Evolutionary conservation across 1,139 yeast species (phyloP).

Genomic region (Debaryomyces singareniensis): DNA sequence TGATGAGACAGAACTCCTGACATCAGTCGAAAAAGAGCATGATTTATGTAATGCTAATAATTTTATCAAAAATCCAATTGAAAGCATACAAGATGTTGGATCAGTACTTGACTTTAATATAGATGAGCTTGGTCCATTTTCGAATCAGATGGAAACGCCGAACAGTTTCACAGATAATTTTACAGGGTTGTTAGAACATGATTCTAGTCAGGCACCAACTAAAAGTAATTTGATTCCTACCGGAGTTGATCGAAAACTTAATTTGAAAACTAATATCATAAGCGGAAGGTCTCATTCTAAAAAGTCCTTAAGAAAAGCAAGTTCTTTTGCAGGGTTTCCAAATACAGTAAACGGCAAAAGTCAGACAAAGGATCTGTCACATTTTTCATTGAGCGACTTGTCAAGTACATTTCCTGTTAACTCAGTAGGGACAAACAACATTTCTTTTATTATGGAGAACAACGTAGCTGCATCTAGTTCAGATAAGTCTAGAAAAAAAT

Average conservation of each 20-base stretch:
- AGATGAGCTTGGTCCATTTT: no score
- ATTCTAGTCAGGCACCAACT: no score
- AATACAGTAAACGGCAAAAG: neutral
- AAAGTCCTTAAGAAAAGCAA: conserved; percentile 7
- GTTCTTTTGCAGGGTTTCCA: conserved; percentile 8
- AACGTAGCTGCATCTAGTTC: conserved; percentile 4
- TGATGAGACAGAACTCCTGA: neutral
- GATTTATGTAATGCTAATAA: neutral
- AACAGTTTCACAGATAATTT: no score
- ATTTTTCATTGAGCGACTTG: conserved; percentile 22
- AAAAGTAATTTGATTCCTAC: no score
- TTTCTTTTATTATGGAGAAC: conserved; percentile 13
- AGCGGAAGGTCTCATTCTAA: conserved; percentile 4
- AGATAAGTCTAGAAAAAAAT: conserved; percentile 12
- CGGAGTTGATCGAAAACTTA: no score
- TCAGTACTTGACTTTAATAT: neutral
- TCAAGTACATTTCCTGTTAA: conserved; percentile 18
- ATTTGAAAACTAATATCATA: no score
- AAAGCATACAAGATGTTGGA: neutral
- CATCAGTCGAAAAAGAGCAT: no score
- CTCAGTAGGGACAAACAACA: conserved; percentile 8
- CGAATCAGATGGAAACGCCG: no score
- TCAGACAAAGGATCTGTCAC: conserved; percentile 7
- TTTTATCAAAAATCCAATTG: neutral
- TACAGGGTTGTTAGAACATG: no score